phyloP scores from a whole-genome alignment of 2,329 filamentous ascomycete genomes.

The Talaromyces rugulosus region DNA sequence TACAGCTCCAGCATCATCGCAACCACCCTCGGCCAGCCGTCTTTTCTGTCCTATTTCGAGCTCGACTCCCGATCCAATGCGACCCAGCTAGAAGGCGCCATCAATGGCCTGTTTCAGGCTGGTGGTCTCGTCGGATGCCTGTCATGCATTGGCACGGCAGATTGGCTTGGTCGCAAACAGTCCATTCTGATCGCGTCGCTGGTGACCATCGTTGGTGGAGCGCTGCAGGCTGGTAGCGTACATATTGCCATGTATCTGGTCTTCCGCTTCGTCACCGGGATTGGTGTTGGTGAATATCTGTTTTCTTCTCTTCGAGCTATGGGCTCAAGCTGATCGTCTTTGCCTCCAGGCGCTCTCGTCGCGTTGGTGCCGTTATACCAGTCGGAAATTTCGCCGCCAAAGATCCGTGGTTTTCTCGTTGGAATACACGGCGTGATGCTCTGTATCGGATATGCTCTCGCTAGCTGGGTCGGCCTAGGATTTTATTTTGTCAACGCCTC shows the following conservation, averaged over 20 bases:
- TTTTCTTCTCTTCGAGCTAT: neutral
- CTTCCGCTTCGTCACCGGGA: conserved; percentile 9
- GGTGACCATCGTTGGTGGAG: conserved; percentile 7
- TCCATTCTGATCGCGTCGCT: conserved; percentile 4
- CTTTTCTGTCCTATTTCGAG: conserved; percentile 10
- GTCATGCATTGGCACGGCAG: conserved; percentile 8
- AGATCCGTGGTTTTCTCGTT: conserved; percentile 21
- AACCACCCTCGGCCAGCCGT: conserved; percentile 12
- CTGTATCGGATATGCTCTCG: conserved; percentile 20
- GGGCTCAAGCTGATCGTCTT: neutral
- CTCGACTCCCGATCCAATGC: conserved; percentile 7
- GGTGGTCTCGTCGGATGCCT: conserved; percentile 8
- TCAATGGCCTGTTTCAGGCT: conserved; percentile 12
- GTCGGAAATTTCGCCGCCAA: conserved; percentile 24
- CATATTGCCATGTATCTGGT: conserved; percentile 11
- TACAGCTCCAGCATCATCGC: conserved; percentile 12
- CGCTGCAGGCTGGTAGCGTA: conserved; percentile 12
- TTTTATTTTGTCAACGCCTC: conserved; percentile 21
- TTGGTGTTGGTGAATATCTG: conserved; percentile 7
- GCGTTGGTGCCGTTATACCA: conserved; percentile 18
- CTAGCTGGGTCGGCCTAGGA: conserved; percentile 22
- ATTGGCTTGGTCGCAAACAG: conserved; percentile 10
- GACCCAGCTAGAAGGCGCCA: conserved; percentile 8
- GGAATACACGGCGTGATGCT: conserved; percentile 24
- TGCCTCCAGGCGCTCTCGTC: conserved; percentile 8